A percentile compares a stretch with the other conserved stretches of the same genome.
Evolutionary conservation across 2,329 filamentous ascomycete genomes (phyloP).

Genomic region (Pseudonectria buxi): DNA sequence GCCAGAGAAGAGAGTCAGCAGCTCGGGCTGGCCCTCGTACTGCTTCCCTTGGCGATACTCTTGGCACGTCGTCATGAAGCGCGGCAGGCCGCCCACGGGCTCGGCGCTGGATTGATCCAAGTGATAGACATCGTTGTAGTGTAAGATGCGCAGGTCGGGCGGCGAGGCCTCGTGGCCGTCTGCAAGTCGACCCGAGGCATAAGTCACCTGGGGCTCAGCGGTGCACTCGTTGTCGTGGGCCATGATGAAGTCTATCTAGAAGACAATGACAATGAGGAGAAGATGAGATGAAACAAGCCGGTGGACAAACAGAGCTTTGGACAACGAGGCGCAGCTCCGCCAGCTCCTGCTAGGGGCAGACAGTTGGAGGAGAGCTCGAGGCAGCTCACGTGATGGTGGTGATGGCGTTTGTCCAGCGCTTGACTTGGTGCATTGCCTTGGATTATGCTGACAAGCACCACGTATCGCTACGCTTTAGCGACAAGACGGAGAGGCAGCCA

Average conservation of each 20-base stretch:
- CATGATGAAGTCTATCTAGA: constrained; percentile 7
- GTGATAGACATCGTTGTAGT: constrained; percentile 95
- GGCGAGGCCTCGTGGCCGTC: constrained; percentile 11
- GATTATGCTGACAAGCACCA: too few relatives aligned
- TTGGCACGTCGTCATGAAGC: constrained; percentile 73
- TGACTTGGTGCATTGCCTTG: too few relatives aligned
- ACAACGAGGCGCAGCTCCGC: constrained; percentile 5
- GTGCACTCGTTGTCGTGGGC: constrained; percentile 15
- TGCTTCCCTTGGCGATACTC: constrained; percentile 60
- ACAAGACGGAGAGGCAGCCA: too few relatives aligned
- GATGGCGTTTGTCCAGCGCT: neutral
- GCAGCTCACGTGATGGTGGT: constrained; percentile 7
- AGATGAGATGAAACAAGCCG: neutral
- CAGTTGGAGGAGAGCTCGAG: constrained; percentile 6
- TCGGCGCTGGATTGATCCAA: constrained; percentile 69
- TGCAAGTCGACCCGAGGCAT: constrained; percentile 18
- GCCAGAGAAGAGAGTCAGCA: constrained; percentile 80
- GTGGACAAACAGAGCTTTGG: constrained; percentile 2
- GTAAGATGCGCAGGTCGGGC: constrained; percentile 73
- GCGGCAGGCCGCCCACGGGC: constrained; percentile 71
- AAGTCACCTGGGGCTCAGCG: constrained; percentile 22
- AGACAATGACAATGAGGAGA: neutral
- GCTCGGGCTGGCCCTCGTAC: constrained; percentile 56
- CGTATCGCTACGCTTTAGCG: too few relatives aligned
- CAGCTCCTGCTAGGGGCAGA: neutral